These are phyloP conservation scores for Aspergillus baeticus DNA, from an alignment of 495 filamentous ascomycete genomes.

Conservation along the genomic window DNA sequence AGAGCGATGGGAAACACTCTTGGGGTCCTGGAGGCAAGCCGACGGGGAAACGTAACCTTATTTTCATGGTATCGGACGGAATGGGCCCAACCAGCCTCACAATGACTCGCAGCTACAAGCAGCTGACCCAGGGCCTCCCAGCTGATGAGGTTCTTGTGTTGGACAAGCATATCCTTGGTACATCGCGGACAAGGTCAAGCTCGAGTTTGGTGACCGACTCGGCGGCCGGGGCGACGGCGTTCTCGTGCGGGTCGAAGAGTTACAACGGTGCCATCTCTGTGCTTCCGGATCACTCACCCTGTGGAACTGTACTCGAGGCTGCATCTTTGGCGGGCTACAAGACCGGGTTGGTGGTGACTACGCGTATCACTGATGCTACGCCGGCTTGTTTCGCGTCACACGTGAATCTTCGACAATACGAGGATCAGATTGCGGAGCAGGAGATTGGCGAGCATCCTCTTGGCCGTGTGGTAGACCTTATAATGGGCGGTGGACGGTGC, in stretches of 20 bases:
- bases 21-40: constrained; percentile 49
- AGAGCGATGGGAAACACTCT: constrained; percentile 20
- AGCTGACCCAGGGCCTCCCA: constrained; percentile 64
- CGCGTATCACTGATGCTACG: constrained; percentile 94
- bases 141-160: constrained; percentile 71
- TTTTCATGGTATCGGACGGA: constrained; percentile 99
- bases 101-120: constrained; percentile 79
- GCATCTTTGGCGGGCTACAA: constrained; percentile 87
- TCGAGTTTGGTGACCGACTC: constrained; percentile 87
- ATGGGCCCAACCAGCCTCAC: constrained; percentile 93
- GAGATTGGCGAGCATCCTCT: constrained; percentile 84
- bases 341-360: constrained; percentile 94
- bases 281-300: constrained; percentile 78
- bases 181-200: constrained; percentile 79
- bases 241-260: constrained; percentile 86
- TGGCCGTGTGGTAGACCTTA: constrained; percentile 83
- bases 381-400: constrained; percentile 94
- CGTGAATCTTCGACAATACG: constrained; percentile 72
- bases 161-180: constrained; percentile 85
- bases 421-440: constrained; percentile 89
- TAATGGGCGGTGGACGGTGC: constrained; percentile 89
- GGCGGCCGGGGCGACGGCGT: constrained; percentile 93
- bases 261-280: constrained; percentile 96
- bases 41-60: constrained; percentile 81
- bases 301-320: constrained; percentile 92